phyloP scores from a whole-genome alignment of 2,329 filamentous ascomycete genomes.

The Alternaria sp. region DNA sequence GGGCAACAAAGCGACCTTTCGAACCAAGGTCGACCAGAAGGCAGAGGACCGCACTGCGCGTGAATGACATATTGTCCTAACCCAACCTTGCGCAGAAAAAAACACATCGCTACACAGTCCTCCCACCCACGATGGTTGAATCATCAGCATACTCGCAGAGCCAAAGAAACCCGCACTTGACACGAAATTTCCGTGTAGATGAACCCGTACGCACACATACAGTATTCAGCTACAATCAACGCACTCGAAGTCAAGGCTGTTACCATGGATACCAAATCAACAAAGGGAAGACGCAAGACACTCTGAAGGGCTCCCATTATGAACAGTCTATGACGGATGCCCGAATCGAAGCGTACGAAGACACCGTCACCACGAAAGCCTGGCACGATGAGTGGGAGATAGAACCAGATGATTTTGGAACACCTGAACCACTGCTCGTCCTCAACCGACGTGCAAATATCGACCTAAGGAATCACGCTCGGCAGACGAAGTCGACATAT shows the following conservation, averaged over 20 bases:
- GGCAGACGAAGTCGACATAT: background rate
- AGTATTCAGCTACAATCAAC: background rate
- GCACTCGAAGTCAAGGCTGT: background rate
- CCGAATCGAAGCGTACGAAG: background rate
- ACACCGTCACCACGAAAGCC: conserved; percentile 1
- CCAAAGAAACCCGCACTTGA: background rate
- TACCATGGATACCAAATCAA: background rate
- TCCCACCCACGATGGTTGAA: background rate
- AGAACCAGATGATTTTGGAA: conserved; percentile 4
- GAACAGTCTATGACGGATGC: background rate
- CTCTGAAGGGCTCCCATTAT: background rate
- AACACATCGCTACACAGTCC: background rate
- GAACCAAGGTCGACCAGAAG: background rate
- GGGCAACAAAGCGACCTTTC: background rate
- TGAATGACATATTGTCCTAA: background rate
- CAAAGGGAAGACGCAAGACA: background rate
- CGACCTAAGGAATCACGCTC: conserved; percentile 8
- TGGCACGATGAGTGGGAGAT: conserved; percentile 18
- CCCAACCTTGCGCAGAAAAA: background rate
- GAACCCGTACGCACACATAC: background rate
- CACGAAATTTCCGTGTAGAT: background rate
- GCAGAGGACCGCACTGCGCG: background rate
- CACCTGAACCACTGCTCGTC: conserved; percentile 2
- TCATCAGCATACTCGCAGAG: background rate
- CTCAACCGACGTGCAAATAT: conserved; percentile 13